Base-by-base conservation (phyloP, 2,329 filamentous ascomycete species). In the Colletotrichum lini region DNA sequence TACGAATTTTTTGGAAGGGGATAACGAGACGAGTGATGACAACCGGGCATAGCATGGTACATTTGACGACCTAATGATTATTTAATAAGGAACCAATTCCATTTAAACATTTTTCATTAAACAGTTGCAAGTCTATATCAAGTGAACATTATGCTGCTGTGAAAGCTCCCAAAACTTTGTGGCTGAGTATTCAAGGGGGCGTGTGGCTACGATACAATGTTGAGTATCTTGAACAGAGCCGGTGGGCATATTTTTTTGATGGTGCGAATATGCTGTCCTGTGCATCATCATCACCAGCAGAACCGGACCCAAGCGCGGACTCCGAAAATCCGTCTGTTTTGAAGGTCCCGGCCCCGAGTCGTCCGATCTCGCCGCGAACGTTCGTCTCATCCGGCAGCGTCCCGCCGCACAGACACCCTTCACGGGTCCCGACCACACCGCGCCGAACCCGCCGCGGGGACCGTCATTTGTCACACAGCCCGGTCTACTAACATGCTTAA, bases 21-120 rank as follows among this genome's bases (percentile, higher is more conserved):
- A 8, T 16, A n/a, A 40, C 12, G 13, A 13, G 54, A 57, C 38
- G 54, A 40, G n/a, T 57, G 38, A 57, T 10, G n/a, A 57, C 38
- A 42, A 16, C 12, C 18, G 35, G 35, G 35, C 35, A 38, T 38
- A 30, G 53, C 53, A 57, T 57, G 35, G 54, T 35, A 42, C n/a
- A 23, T 15, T 12, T 62, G 38, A 60, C 40, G 59, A 62, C 30
- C n/a, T 26, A 40, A 52, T 52, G 38, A 62, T 62, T 21, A 40
- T 16, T 56, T 57, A 16, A 42, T 57, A 18, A 42, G 4, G 35
- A 13, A 9, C 35, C 35, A 42, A 40, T 57, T 16, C 35, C 35
- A 30, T 16, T 57, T 42, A 57, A 42, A 42, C 45, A 42, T 62
- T 52, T 42, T 49, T 50, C 59, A 15, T 42, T 50, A 9, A 21